Base-by-base conservation (phyloP, 106 monocot species). In the Dioscorea zingiberensis region DNA sequence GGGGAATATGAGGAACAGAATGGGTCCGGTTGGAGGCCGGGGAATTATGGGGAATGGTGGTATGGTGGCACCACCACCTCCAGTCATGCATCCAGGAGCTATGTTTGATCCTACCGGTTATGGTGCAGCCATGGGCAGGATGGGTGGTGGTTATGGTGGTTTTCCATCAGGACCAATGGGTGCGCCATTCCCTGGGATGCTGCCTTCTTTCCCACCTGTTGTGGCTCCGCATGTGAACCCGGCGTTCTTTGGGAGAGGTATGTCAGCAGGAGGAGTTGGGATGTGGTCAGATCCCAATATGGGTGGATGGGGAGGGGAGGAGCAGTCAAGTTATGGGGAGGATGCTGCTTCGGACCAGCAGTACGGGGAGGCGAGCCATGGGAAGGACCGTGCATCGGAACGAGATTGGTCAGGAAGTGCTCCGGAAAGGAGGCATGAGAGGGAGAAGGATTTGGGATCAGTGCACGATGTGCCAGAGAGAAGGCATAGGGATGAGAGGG, bases 51-150 rank as follows among this genome's bases (percentile, higher is more conserved):
- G 89, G 0, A 89, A 89, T 74, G 89, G 89, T 29, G 84, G 78
- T 5, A 83, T 89, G 58, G 76, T 76, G 21, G 86, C 78, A 8
- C 89, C 83, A 13, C 89, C 84, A 4, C 93, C 85, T 11, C 89
- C 80, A 3, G 65, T 86, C 25, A 44, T 83, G 44, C 85, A 81
- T 30, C 87, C 87, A 14, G 82, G 77, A 17, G 80, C 81, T 12
- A 86, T 93, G 76, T 94, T 94, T 74, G 93, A 93, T 80, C 90
- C 90, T 17, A 80, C 80, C 27, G 90, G 83, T 47, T 87, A 85
- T 68, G 87, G 79, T 8, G 79, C 78, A 13, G 74, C 83, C 30
- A 91, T 91, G 84, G 81, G 91, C 29, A 84, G 91, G 71, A 87
- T 92, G 74, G 93, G 79, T 65, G 83, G 72, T 63, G 84, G 73